Evolutionary conservation across 2,329 filamentous ascomycete genomes (phyloP).

Genomic region (Trichoderma breve): DNA sequence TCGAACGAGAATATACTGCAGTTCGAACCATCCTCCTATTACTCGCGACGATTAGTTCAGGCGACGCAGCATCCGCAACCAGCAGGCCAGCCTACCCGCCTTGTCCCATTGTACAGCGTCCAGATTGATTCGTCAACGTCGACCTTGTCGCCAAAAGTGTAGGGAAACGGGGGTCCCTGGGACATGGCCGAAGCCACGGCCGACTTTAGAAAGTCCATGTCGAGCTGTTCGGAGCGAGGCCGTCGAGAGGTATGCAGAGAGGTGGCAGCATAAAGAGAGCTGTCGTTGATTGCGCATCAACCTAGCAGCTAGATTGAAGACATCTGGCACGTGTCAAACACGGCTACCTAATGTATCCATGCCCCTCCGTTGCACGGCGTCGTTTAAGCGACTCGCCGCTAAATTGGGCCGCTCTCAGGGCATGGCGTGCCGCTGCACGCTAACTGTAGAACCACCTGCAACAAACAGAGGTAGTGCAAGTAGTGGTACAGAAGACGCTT

Average conservation of each 20-base stretch:
- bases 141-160: constrained; percentile 87
- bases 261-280: neutral
- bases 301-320: neutral
- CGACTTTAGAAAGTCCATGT: constrained; percentile 97
- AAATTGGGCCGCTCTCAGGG: constrained; percentile 11
- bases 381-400: constrained; percentile 11
- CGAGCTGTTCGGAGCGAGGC: neutral
- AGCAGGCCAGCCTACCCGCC: constrained; percentile 59
- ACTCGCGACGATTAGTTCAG: neutral
- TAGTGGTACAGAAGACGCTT: neutral
- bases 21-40: constrained; percentile 84
- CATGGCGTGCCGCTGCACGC: constrained; percentile 4
- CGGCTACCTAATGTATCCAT: neutral
- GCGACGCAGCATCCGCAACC: neutral
- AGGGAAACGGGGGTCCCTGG: constrained; percentile 89
- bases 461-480: neutral
- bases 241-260: neutral
- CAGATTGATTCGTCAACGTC: constrained; percentile 93
- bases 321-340: constrained; percentile 14
- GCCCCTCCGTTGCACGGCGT: neutral
- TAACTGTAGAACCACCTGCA: neutral
- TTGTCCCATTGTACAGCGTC: constrained; percentile 93
- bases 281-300: neutral
- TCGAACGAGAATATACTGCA: constrained; percentile 99
- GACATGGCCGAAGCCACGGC: constrained; percentile 96